Evolutionary conservation across 352 stramenopile genomes (phyloP).

Genomic region (Pythium rishiriense): DNA sequence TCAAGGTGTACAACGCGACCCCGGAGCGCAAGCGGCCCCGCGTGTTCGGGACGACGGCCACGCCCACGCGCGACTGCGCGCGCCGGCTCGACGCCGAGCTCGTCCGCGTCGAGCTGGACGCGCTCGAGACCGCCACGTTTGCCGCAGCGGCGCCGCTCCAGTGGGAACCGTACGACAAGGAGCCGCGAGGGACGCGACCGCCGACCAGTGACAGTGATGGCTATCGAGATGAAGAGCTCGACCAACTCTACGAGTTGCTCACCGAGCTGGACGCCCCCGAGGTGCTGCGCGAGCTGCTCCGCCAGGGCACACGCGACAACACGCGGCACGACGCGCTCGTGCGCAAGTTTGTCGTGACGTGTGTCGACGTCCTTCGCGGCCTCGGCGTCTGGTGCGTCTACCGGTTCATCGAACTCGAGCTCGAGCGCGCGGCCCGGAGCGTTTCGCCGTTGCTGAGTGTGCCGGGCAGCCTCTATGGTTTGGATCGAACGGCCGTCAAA

Average conservation of each 20-base stretch:
- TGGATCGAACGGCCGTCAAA: conserved; percentile 53
- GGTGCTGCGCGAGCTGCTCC: conserved; percentile 24
- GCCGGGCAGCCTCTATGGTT: conserved; percentile 55
- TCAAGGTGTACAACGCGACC: conserved; percentile 71
- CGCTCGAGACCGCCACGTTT: conserved; percentile 53
- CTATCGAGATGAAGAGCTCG: too few relatives aligned
- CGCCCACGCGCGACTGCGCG: conserved; percentile 53
- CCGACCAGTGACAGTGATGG: too few relatives aligned
- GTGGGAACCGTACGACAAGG: conserved; percentile 54
- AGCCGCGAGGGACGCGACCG: too few relatives aligned
- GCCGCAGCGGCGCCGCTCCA: conserved; percentile 68
- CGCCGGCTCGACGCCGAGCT: conserved; percentile 67
- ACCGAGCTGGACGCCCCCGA: conserved; percentile 39
- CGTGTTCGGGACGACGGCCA: conserved; percentile 87
- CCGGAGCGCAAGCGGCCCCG: conserved; percentile 30
- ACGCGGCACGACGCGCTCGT: conserved; percentile 47
- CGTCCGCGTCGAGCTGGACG: conserved; percentile 67
- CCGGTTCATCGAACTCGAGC: conserved; percentile 68
- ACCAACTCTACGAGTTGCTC: conserved; percentile 45
- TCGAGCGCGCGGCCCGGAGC: conserved; percentile 56
- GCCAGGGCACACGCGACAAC: conserved; percentile 25
- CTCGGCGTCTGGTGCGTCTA: conserved; percentile 79
- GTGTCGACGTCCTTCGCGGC: conserved; percentile 58
- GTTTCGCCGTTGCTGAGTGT: conserved; percentile 55
- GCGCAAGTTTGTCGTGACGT: conserved; percentile 60